Conservation (phyloP, 441 rosid species). For the Pelargonium myrrhifolium region DNA sequence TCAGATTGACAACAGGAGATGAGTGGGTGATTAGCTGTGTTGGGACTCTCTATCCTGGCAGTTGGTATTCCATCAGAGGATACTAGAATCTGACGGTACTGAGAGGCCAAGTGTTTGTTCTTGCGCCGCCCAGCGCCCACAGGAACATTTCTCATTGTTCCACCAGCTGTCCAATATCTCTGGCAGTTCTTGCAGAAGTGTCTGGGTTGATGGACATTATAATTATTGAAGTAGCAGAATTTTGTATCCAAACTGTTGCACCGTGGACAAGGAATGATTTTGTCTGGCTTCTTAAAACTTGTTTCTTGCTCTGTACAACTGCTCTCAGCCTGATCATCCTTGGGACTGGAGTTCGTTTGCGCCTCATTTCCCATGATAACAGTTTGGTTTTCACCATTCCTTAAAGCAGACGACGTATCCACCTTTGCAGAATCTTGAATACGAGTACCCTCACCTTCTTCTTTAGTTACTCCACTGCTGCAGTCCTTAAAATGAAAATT, state of each 20-base stretch:
- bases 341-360: slow-evolving; percentile 15
- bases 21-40: neutral
- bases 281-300: slow-evolving; percentile 60
- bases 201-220: slow-evolving; percentile 72
- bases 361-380: slow-evolving; percentile 18
- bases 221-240: no score
- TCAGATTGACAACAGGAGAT: no score
- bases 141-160: slow-evolving; percentile 74
- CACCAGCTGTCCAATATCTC: slow-evolving; percentile 85
- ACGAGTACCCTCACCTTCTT: neutral
- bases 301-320: slow-evolving; percentile 40
- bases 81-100: slow-evolving; percentile 11
- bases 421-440: no score
- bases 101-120: slow-evolving; percentile 23
- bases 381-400: slow-evolving; percentile 19
- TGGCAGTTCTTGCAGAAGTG: slow-evolving; percentile 82
- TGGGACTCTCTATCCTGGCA: neutral
- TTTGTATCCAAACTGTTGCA: slow-evolving; percentile 69
- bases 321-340: no score
- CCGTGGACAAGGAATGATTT: slow-evolving; percentile 61
- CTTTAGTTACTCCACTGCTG: no score
- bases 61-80: neutral
- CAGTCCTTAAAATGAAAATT: neutral
- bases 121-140: slow-evolving; percentile 71
- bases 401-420: no score